Conservation (phyloP, 75 land plant genomes). For the Isoetes taiwanensis region DNA sequence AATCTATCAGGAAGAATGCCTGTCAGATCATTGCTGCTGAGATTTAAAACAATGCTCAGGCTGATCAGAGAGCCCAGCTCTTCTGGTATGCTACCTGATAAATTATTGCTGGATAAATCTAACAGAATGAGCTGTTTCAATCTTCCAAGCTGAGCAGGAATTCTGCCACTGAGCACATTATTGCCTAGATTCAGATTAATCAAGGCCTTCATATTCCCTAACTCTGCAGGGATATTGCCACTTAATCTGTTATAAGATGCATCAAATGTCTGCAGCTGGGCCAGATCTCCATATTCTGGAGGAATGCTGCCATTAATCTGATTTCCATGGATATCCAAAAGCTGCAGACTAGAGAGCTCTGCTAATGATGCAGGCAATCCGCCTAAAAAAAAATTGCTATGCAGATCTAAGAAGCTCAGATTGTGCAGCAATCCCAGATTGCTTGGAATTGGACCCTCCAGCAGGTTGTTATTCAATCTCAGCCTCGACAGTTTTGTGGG, state of each 20-base stretch:
- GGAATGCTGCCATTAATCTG: not conserved
- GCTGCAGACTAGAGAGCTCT: not conserved
- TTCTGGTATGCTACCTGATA: slow-evolving; percentile 8
- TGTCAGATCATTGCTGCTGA: not conserved
- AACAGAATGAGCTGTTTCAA: too few relatives aligned
- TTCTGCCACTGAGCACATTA: slow-evolving; percentile 52
- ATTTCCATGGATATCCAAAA: not conserved
- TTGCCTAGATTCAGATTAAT: slow-evolving; percentile 27
- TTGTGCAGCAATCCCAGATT: slow-evolving; percentile 43
- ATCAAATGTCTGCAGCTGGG: not conserved
- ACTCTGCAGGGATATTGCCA: not conserved
- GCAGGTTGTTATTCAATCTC: slow-evolving; percentile 66
- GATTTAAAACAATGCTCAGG: not conserved
- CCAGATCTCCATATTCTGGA: not conserved
- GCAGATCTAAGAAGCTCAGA: slow-evolving; percentile 1
- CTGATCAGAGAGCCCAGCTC: slow-evolving; percentile 7
- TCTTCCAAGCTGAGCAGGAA: slow-evolving; percentile 48
- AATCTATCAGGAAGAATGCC: not conserved
- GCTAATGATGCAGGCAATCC: not conserved
- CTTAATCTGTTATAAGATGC: not conserved
- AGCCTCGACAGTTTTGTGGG: slow-evolving; percentile 49
- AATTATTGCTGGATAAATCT: slow-evolving; percentile 9
- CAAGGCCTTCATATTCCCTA: not conserved
- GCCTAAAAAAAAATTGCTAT: not conserved
- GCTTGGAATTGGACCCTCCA: slow-evolving; percentile 54